Conservation (phyloP, 2,329 filamentous ascomycete species). For the Calonectria pseudoturangicola region DNA sequence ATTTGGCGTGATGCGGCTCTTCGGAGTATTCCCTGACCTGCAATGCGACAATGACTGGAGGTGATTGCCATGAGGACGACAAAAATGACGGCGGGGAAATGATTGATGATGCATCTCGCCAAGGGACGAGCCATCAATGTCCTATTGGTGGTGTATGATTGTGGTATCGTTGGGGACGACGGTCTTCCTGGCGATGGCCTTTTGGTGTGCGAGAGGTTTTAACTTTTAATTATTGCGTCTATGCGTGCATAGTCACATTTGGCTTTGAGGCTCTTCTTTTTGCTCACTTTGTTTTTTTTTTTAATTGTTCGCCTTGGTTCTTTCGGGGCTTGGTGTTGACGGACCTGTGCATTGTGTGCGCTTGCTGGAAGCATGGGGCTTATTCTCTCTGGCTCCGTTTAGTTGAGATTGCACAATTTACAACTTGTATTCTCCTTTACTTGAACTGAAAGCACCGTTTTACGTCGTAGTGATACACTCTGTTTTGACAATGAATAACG, state of each 20-base stretch:
- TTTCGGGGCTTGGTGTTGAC: conserved; percentile 53
- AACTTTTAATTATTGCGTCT: conserved; percentile 51
- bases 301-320: conserved; percentile 43
- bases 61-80: conserved; percentile 49
- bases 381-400: conserved; percentile 40
- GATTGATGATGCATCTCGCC: conserved; percentile 43
- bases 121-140: conserved; percentile 29
- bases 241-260: conserved; percentile 43
- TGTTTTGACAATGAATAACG: not conserved
- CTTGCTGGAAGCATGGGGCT: conserved; percentile 44
- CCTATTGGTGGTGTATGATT: conserved; percentile 12
- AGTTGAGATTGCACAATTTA: conserved; percentile 51
- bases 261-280: conserved; percentile 47
- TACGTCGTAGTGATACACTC: not conserved
- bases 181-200: conserved; percentile 24
- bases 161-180: conserved; percentile 27
- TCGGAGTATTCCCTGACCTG: conserved; percentile 52
- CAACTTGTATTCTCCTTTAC: conserved; percentile 43
- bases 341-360: conserved; percentile 52
- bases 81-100: conserved; percentile 47
- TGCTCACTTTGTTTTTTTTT: conserved; percentile 29
- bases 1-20: conserved; percentile 52
- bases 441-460: not conserved
- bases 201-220: conserved; percentile 34
- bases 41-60: conserved; percentile 54